phyloP scores from a whole-genome alignment of 2,329 filamentous ascomycete species.

The Fusarium oxysporum region DNA sequence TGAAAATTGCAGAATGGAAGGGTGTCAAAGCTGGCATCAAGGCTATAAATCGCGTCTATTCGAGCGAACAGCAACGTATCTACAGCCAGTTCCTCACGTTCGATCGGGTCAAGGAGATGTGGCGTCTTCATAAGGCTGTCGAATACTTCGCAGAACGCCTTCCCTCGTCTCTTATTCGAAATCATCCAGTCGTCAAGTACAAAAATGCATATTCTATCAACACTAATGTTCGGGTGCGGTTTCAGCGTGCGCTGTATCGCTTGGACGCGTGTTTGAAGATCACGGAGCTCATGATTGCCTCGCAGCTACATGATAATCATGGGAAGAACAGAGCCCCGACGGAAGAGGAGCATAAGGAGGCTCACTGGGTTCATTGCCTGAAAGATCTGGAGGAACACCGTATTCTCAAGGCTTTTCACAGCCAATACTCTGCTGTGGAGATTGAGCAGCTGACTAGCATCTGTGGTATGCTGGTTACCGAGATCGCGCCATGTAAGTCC shows the following conservation, averaged over 20 bases:
- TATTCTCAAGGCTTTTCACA: not conserved
- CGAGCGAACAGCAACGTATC: not conserved
- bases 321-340: not conserved
- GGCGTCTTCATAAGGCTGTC: slow-evolving; percentile 6
- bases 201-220: not conserved
- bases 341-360: not conserved
- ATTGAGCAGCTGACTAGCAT: slow-evolving; percentile 7
- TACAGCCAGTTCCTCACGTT: not conserved
- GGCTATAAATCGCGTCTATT: slow-evolving; percentile 5
- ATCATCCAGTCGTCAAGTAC: not conserved
- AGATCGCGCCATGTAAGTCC: slow-evolving; percentile 4
- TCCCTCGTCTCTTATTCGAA: not conserved
- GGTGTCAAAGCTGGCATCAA: not conserved
- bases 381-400: not conserved
- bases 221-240: not conserved
- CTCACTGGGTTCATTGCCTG: not conserved
- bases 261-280: not conserved
- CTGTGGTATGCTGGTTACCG: not conserved
- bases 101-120: slow-evolving; percentile 1
- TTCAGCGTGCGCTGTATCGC: slow-evolving; percentile 21
- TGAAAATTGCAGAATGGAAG: slow-evolving; percentile 7
- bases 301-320: not conserved
- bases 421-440: slow-evolving; percentile 1
- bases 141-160: slow-evolving; percentile 9
- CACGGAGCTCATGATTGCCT: not conserved